Base-by-base conservation (phyloP, 441 rosid genomes). In the Pelargonium fulgidum region DNA sequence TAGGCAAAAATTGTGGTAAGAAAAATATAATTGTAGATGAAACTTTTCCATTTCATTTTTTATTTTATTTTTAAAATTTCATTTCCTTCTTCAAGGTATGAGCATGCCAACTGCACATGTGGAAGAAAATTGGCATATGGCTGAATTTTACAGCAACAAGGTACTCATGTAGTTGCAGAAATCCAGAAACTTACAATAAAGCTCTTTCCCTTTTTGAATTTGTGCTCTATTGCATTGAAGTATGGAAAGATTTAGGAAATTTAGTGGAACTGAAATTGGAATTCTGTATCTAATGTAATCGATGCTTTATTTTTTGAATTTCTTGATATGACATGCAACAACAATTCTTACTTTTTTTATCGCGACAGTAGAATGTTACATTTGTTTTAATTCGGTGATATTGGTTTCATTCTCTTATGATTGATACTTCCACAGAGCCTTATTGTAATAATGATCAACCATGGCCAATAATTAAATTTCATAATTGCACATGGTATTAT, bases 91-190 rank as follows among this genome's bases (percentile, higher is more conserved):
- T 77, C 54, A 78, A 93, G 99, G 99, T 78, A 90, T 90, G 97
- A 87, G 85, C 82, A 91, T 91, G 99, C 99, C 99, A 41, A 87
- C 85, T 33, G 94, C 97, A 63, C 96, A 91, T 69, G 93, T 91
- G 70, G 99, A 94, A 80, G 99, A 94, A 79, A 89, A 97, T 79
- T 94, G 97, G 99, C 97, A 94, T 79, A 86, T 82, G 88, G 96
- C 97, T 75, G 99, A 94, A 76, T 94, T 91, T 84, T 94, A 94
- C 87, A 88, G 77, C 75, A 94, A 94, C 72, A 94, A 94, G 99
- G 99, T 94, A 79, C 69, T 59, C 17, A 16, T 44, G 9, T 67
- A 65, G 66, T 29, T 45, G 42, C 64, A 16, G 50, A 39, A 62
- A 50, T 17, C 20, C 20, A 16, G 42, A 52, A 16, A 22, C 13